These are phyloP conservation scores for Trametes maxima DNA, from an alignment of 768 basidiomycete species.

Conservation along the genomic window DNA sequence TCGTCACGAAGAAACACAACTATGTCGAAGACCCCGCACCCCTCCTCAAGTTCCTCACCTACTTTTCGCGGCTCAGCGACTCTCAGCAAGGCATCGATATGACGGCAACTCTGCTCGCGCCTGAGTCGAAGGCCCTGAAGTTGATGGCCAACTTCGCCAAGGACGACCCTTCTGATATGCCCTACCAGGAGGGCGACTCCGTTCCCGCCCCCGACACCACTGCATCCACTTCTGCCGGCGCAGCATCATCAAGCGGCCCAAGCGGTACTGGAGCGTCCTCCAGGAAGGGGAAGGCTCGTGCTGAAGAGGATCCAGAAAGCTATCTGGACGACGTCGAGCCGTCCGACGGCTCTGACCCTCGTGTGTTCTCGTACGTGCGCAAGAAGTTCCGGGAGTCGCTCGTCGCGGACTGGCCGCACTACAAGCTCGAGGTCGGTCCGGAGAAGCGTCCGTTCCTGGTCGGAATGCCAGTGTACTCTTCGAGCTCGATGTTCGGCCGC, in stretches of 20 bases:
- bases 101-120: not conserved
- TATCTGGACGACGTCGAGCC: not conserved
- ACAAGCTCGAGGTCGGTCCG: not conserved
- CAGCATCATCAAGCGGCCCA: too few relatives aligned
- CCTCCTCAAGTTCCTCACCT: not conserved
- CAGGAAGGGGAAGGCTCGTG: too few relatives aligned
- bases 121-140: not conserved
- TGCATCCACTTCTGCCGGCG: too few relatives aligned
- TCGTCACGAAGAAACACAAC: not conserved
- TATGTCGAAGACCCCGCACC: not conserved
- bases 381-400: not conserved
- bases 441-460: not conserved
- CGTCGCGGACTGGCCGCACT: not conserved
- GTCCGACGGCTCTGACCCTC: not conserved
- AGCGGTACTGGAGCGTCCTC: too few relatives aligned
- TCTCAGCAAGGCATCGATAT: not conserved
- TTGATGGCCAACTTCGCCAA: not conserved
- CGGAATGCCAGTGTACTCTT: not conserved
- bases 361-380: conserved; percentile 1
- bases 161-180: too few relatives aligned
- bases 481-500: not conserved
- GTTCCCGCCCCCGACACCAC: too few relatives aligned
- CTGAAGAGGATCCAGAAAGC: too few relatives aligned
- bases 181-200: too few relatives aligned
- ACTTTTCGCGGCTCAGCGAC: not conserved